Evolutionary conservation across 192 early-diverging fungal genomes (phyloP).

Genomic region (Coemansia sp.): DNA sequence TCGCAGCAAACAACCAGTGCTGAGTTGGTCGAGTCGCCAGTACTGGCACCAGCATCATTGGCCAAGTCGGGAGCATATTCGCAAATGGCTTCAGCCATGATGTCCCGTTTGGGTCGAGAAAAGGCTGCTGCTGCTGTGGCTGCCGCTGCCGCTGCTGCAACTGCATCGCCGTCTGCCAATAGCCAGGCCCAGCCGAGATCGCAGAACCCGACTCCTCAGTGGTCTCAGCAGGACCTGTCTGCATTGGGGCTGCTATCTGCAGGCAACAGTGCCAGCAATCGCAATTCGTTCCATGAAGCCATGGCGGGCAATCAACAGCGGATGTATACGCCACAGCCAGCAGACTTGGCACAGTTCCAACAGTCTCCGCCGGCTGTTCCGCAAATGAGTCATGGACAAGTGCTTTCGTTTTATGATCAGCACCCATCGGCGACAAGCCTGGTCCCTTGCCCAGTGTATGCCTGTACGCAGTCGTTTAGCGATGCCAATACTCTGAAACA

Average conservation of each 20-base stretch:
- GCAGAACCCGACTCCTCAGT: constrained; percentile 9
- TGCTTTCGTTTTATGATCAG: not conserved
- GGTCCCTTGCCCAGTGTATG: constrained; percentile 16
- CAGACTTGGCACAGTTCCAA: constrained; percentile 44
- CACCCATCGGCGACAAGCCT: constrained; percentile 15
- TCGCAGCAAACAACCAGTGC: not conserved
- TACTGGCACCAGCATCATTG: constrained; percentile 5
- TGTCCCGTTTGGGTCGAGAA: constrained; percentile 22
- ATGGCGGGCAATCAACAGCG: constrained; percentile 7
- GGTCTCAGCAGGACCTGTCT: constrained; percentile 23
- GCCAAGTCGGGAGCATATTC: constrained; percentile 31
- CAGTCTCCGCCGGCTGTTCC: not conserved
- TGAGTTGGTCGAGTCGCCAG: constrained; percentile 11
- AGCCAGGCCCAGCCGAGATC: not conserved
- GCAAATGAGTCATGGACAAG: not conserved
- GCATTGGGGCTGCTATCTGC: constrained; percentile 24
- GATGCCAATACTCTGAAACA: constrained; percentile 43
- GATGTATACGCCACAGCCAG: constrained; percentile 29
- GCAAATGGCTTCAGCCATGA: constrained; percentile 40
- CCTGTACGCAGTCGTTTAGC: constrained; percentile 26
- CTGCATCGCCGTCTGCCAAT: constrained; percentile 6
- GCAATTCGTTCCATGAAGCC: constrained; percentile 11
- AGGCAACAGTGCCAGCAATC: not conserved
- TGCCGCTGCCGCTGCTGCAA: constrained; percentile 18
- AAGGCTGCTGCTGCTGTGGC: constrained; percentile 13